These are phyloP conservation scores for Cladophialophora bantiana DNA, from an alignment of 2,329 filamentous ascomycete genomes.

Conservation along the genomic window DNA sequence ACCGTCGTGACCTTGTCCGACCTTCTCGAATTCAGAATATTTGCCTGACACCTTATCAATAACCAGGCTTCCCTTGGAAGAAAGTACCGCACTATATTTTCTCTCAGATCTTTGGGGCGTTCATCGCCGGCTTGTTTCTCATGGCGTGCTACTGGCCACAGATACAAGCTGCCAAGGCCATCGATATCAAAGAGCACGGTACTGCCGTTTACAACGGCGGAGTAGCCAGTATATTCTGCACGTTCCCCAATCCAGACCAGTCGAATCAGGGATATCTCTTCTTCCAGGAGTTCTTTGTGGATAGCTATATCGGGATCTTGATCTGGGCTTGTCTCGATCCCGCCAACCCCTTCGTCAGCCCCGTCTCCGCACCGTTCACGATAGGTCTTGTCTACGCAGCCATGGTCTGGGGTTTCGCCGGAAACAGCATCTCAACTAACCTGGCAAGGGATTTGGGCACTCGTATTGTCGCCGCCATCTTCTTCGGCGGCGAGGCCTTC, in stretches of 20 bases:
- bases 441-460: conserved; percentile 66
- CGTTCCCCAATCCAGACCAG: conserved; percentile 60
- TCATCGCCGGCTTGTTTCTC: conserved; percentile 62
- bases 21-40: neutral
- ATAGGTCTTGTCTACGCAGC: conserved; percentile 64
- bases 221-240: conserved; percentile 63
- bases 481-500: conserved; percentile 61
- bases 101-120: conserved; percentile 63
- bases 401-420: conserved; percentile 65
- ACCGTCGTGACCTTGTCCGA: neutral
- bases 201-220: conserved; percentile 56
- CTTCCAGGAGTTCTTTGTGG: conserved; percentile 66
- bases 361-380: conserved; percentile 58
- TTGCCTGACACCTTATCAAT: neutral
- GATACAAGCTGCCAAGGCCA: conserved; percentile 51
- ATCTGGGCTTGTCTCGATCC: conserved; percentile 67
- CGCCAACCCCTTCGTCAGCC: conserved; percentile 64
- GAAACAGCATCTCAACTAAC: conserved; percentile 63
- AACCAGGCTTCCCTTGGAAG: conserved; percentile 59
- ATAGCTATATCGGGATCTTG: conserved; percentile 62
- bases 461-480: conserved; percentile 65
- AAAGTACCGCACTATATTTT: conserved; percentile 60
- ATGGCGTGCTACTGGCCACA: conserved; percentile 65
- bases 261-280: conserved; percentile 64
- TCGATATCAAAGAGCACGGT: conserved; percentile 48